Evolutionary conservation across 768 basidiomycete species (phyloP).

Genomic region (Rhodotorula paludigena): DNA sequence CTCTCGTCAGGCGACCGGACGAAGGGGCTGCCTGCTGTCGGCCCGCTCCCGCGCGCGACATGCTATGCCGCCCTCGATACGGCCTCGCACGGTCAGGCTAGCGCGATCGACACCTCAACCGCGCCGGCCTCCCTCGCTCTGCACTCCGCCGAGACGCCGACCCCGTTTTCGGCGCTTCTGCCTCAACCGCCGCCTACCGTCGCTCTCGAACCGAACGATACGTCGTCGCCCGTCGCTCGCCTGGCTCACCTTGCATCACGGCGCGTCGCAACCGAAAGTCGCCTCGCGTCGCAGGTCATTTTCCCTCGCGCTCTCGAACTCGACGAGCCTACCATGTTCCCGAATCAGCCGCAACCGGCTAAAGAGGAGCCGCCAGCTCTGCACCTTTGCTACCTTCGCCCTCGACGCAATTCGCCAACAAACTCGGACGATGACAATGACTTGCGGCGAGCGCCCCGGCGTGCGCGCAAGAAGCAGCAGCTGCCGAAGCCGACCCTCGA

Average conservation of each 20-base stretch:
- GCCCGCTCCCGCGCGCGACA: no score
- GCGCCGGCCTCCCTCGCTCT: no score
- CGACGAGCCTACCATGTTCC: constrained; percentile 22
- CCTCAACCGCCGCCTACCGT: no score
- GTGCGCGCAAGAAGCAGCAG: neutral
- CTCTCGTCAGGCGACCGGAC: neutral
- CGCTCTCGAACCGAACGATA: neutral
- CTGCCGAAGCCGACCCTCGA: neutral
- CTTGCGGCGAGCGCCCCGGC: no score
- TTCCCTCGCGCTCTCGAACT: constrained; percentile 23
- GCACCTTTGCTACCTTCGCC: constrained; percentile 29
- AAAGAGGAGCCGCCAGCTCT: constrained; percentile 17
- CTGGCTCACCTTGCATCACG: constrained; percentile 2
- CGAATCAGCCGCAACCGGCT: constrained; percentile 28
- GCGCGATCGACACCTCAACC: no score
- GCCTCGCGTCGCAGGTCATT: constrained; percentile 5
- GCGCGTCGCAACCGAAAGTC: neutral
- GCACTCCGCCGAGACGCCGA: no score
- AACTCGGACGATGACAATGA: neutral
- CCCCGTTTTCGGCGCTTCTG: no score
- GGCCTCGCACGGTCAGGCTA: no score
- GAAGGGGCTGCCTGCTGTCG: no score
- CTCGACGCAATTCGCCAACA: neutral
- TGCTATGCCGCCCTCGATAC: no score
- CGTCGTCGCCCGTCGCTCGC: neutral